phyloP scores from a whole-genome alignment of 2,329 filamentous ascomycete genomes.

The Monilinia vaccinii-corymbosi region DNA sequence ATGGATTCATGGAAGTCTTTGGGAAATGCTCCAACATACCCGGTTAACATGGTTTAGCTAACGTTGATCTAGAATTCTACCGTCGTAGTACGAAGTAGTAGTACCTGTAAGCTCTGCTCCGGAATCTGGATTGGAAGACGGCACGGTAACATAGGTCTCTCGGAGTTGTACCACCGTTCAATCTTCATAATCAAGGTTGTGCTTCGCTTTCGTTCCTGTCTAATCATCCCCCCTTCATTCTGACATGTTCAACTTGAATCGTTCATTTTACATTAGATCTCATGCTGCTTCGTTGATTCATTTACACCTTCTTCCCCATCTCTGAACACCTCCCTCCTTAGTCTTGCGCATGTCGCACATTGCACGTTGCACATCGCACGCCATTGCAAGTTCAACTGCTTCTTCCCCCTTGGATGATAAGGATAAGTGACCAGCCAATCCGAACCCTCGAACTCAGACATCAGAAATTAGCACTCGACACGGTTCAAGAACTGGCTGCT shows the following conservation, averaged over 20 bases:
- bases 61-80: slow-evolving; percentile 7
- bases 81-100: background rate
- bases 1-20: background rate
- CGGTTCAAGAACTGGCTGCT: background rate
- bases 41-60: background rate
- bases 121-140: background rate
- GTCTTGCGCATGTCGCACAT: background rate
- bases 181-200: background rate
- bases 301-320: background rate
- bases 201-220: too few species aligned
- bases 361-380: background rate
- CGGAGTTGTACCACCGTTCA: background rate
- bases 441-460: background rate
- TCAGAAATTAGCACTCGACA: background rate
- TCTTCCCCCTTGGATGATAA: background rate
- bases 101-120: background rate
- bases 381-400: background rate
- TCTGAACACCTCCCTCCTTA: background rate
- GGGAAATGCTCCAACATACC: background rate
- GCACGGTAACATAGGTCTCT: background rate
- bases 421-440: too few species aligned
- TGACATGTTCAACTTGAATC: too few species aligned
- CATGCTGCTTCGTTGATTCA: too few species aligned
- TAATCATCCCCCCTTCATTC: too few species aligned
- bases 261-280: too few species aligned